Base-by-base conservation (phyloP, 1,284 basidiomycete species). In the Ustilago lituana region DNA sequence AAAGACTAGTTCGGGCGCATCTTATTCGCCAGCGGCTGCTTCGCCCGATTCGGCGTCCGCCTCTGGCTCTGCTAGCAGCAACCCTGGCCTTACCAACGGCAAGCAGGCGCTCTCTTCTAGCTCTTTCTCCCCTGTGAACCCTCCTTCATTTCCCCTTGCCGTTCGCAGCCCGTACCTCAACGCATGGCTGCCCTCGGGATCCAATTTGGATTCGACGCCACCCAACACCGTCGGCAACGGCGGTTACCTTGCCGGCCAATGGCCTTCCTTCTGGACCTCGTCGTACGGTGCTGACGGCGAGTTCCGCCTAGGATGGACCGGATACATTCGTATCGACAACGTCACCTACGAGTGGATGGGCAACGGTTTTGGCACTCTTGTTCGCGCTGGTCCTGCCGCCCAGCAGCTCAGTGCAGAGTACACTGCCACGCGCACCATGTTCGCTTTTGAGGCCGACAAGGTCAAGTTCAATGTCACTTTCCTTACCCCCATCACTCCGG, bases 281-380 rank as follows among this genome's bases (percentile, higher is more conserved):
- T 62, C 64, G 33, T 77, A 78, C 49, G 76, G 77, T 37, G 77
- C 77, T 36, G 74, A 78, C 35, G 77, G 77, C 53, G 76, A 78
- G 24, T 73, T 58, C 55, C 67, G 77, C 19, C 60, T 79, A 5
- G 76, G 71, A 19, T 78, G 74, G 73, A 57, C 64, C 36, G 77
- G 77, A 35, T 73, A 69, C 50, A 75, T 79, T 36, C 68, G 74
- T 17, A 55, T 79, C 39, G 73, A 79, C 60, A 65, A 65, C 20
- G 56, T 52, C 40, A 76, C 74, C 15, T 78, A 78, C 44, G 72
- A 79, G 29, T 79, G 76, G 74, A 76, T 78, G 74, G 77, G 77
- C 43, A 65, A 76, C 29, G 76, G 70, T 22, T 79, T 78, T 39
- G 77, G 77, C 44, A 79, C 61, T 27, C 60, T 71, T 1, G 73